Base-by-base conservation (phyloP, 2,329 filamentous ascomycete species). In the Calonectria hongkongensis region DNA sequence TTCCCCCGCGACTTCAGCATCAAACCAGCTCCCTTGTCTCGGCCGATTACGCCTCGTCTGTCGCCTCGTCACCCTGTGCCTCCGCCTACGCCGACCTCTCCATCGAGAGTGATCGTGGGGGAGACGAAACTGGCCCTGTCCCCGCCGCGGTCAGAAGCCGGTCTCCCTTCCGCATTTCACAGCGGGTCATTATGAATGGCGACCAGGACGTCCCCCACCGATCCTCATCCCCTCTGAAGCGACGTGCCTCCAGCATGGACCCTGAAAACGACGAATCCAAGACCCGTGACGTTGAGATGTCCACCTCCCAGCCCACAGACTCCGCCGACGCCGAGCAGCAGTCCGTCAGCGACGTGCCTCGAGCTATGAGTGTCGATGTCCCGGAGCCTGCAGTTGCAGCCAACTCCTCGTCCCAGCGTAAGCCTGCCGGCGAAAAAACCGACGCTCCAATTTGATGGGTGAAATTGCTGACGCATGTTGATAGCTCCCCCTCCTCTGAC, bases 161-260 rank as follows among this genome's bases (percentile, higher is more conserved):
- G 81, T 91, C 90, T 70, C 89, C 90, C 43, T 86, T 88, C 76
- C 86, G 87, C 74, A 83, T 87, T 63, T 85, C 88, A 43, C 87
- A 87, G 77, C 86, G 89, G 74, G 88, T 86, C 76, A 87, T 92
- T 72, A 92, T 92, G 89, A 89, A 89, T 75, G 90, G 88, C 75
- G 89, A 90, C 82, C 86, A 88, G 76, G 89, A 92, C 74, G 80
- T 87, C 28, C 87, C 89, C 71, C 88, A 92, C 54, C 88, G 91
- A 77, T 91, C 91, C 25, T 92, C 91, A 33, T 93, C 91, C 25
- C 91, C 91, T 9, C 83, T 93, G 70, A 93, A 93, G 83, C 87
- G 91, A 79, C 88, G 89, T 74, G 91, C 91, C 43, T 92, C 89
- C 72, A 91, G 89, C 80, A 91, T 92, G 89, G 89, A 91, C 66